These are phyloP conservation scores for Pythium biforme DNA, from an alignment of 352 stramenopile species.

Conservation along the genomic window DNA sequence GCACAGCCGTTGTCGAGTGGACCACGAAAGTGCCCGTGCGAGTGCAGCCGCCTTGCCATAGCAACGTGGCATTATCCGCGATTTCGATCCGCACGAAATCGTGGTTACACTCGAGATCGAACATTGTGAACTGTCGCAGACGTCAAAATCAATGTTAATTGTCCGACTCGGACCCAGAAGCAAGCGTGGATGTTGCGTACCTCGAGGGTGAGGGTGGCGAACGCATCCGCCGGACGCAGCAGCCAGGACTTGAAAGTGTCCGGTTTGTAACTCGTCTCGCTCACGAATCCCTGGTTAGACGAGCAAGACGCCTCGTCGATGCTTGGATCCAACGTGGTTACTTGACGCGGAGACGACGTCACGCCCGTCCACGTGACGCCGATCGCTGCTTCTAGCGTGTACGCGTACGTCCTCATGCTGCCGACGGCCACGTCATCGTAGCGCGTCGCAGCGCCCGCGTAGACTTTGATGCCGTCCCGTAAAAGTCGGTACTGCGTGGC, in stretches of 20 bases:
- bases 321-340: conserved; percentile 1
- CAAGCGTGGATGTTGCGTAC: not conserved
- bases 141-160: too few species aligned
- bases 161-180: conserved; percentile 4
- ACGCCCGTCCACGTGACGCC: conserved; percentile 1
- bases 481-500: conserved; percentile 42
- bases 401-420: conserved; percentile 4
- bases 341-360: not conserved
- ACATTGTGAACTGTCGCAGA: conserved; percentile 31
- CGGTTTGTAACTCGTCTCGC: conserved; percentile 35
- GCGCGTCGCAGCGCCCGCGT: not conserved
- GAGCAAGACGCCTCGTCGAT: conserved; percentile 28
- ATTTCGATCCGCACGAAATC: conserved; percentile 52
- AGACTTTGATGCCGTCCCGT: conserved; percentile 28
- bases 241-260: conserved; percentile 36
- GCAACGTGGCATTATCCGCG: conserved; percentile 14
- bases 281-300: conserved; percentile 29
- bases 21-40: conserved; percentile 40
- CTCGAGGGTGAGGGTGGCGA: conserved; percentile 25
- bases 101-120: conserved; percentile 72
- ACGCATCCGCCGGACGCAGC: conserved; percentile 27
- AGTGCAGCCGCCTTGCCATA: conserved; percentile 60
- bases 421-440: conserved; percentile 19
- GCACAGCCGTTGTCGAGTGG: conserved; percentile 29
- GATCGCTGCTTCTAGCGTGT: conserved; percentile 13